A percentile compares a stretch with the other conserved stretches of the same genome.
Evolutionary conservation across 164 flowering plant species (phyloP).

Genomic region (Amborella trichopoda): DNA sequence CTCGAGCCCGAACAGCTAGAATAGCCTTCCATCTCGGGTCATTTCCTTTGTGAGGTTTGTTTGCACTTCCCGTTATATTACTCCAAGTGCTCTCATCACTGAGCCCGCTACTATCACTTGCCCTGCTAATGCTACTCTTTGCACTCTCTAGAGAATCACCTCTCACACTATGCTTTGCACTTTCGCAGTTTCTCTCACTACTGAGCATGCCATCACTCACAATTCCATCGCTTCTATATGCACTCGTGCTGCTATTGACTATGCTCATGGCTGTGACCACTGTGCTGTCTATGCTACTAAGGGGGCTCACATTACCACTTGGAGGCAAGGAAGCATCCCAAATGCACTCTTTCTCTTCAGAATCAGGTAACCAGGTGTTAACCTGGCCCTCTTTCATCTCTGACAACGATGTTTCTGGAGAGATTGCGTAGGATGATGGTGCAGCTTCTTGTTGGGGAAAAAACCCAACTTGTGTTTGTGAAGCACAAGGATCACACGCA

Average conservation of each 20-base stretch:
- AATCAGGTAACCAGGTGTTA: conserved; percentile 34
- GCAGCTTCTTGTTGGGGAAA: no score
- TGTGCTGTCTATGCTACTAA: conserved; percentile 62
- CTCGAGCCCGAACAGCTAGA: conserved; percentile 70
- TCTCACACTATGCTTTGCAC: conserved; percentile 52
- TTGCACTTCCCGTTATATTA: conserved; percentile 73
- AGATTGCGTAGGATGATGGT: no score
- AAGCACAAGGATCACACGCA: conserved; percentile 44
- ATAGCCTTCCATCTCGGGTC: conserved; percentile 98
- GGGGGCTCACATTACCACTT: conserved; percentile 89
- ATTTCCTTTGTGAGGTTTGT: conserved; percentile 95
- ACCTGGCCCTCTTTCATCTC: no score
- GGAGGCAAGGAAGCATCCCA: conserved; percentile 98
- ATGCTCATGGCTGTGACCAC: conserved; percentile 82
- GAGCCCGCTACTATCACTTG: conserved; percentile 90
- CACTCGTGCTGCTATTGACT: conserved; percentile 62
- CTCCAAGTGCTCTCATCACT: conserved; percentile 98
- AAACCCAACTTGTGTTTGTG: conserved; percentile 47
- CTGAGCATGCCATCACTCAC: conserved; percentile 76
- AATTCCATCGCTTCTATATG: conserved; percentile 56
- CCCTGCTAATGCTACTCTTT: conserved; percentile 78
- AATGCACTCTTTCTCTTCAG: conserved; percentile 76
- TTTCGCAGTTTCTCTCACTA: conserved; percentile 54
- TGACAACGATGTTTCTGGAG: no score
- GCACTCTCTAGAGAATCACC: conserved; percentile 87